Evolutionary conservation across 1,139 yeast genomes (phyloP).

Genomic region (Geotrichum macrosporum): DNA sequence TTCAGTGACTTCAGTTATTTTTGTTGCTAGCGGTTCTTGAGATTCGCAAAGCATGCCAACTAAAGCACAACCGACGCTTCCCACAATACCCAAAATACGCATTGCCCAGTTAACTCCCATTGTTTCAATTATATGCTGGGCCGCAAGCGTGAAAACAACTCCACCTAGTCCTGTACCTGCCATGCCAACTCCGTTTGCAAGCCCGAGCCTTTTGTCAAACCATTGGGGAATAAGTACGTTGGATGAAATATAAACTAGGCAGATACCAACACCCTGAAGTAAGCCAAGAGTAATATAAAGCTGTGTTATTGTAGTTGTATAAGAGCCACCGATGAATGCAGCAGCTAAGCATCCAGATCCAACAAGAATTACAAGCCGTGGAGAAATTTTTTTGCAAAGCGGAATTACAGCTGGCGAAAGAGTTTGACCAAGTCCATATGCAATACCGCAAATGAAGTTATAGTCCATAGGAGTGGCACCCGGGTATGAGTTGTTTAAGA

Average conservation of each 20-base stretch:
- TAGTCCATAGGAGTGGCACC: slow-evolving; percentile 58
- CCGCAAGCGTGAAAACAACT: slow-evolving; percentile 39
- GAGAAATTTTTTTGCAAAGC: slow-evolving; percentile 40
- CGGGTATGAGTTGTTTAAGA: slow-evolving; percentile 46
- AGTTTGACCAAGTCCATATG: slow-evolving; percentile 54
- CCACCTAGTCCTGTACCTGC: slow-evolving; percentile 39
- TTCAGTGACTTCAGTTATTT: slow-evolving; percentile 38
- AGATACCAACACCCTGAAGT: slow-evolving; percentile 57
- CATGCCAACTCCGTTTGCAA: slow-evolving; percentile 48
- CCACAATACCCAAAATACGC: slow-evolving; percentile 51
- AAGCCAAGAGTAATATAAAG: slow-evolving; percentile 68
- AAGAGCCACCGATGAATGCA: slow-evolving; percentile 62
- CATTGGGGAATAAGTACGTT: slow-evolving; percentile 55
- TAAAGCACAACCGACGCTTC: slow-evolving; percentile 38
- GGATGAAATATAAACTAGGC: slow-evolving; percentile 58
- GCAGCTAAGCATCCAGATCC: slow-evolving; percentile 53
- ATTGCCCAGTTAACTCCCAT: slow-evolving; percentile 67
- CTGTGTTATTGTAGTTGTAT: slow-evolving; percentile 57
- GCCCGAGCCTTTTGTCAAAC: slow-evolving; percentile 54
- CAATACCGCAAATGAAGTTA: slow-evolving; percentile 67
- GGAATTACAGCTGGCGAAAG: slow-evolving; percentile 51
- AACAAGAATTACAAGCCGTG: slow-evolving; percentile 41
- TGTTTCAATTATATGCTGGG: slow-evolving; percentile 40
- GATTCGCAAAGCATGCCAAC: slow-evolving; percentile 39
- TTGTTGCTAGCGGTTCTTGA: neutral